A percentile compares a stretch with the other conserved stretches of the same genome.
These are phyloP conservation scores for Castanospermum australe DNA, from an alignment of 306 rosid genomes.

Conservation along the genomic window DNA sequence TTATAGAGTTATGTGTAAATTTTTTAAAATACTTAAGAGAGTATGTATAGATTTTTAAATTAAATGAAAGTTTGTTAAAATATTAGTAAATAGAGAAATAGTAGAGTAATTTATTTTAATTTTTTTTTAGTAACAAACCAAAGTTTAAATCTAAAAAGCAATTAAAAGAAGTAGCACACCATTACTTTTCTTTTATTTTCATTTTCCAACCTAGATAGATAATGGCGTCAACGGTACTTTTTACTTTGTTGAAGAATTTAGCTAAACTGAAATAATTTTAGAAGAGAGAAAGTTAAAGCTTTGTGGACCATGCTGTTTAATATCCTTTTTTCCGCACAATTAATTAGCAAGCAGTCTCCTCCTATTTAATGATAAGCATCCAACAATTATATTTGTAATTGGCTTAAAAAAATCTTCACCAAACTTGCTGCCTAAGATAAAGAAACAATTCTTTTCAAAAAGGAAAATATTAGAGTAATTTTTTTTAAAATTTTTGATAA, in stretches of 20 bases:
- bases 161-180: neutral
- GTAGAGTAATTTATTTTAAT: too few species aligned
- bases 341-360: neutral
- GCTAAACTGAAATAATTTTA: neutral
- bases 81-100: too few species aligned
- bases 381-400: neutral
- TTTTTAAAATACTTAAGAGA: too few species aligned
- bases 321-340: neutral
- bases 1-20: too few species aligned
- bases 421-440: neutral
- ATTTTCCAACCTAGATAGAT: neutral
- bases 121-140: too few species aligned
- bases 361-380: neutral
- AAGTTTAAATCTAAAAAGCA: too few species aligned
- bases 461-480: too few species aligned
- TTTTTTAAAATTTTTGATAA: too few species aligned
- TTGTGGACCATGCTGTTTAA: constrained; percentile 23
- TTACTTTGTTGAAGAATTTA: neutral
- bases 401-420: neutral
- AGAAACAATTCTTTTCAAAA: too few species aligned
- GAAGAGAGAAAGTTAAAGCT: constrained; percentile 3
- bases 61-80: too few species aligned
- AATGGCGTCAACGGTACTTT: constrained; percentile 24
- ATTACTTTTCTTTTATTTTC: neutral
- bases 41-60: too few species aligned